phyloP scores from a whole-genome alignment of 768 basidiomycete species.

The Termitomyces sp. region DNA sequence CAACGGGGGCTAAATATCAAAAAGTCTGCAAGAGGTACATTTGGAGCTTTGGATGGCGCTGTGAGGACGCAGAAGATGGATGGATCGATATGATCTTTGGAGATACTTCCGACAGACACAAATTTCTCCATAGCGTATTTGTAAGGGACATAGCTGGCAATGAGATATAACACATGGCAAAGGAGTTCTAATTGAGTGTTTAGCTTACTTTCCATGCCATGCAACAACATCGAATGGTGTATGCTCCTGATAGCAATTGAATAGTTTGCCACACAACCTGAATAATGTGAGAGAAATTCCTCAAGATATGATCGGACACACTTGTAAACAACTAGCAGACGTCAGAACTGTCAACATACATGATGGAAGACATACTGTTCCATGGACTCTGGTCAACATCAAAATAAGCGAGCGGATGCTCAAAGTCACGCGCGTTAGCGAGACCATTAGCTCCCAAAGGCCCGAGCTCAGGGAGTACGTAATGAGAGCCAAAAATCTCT shows the following conservation, averaged over 20 bases:
- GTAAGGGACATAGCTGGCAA: constrained; percentile 53
- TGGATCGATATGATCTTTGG: constrained; percentile 66
- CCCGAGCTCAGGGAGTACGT: constrained; percentile 58
- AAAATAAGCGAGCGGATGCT: constrained; percentile 57
- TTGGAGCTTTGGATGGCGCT: constrained; percentile 53
- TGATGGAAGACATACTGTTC: constrained; percentile 37
- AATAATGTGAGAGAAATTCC: not conserved
- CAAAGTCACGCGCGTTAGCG: constrained; percentile 63
- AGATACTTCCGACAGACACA: constrained; percentile 56
- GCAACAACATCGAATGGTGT: constrained; percentile 72
- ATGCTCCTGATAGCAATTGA: constrained; percentile 50
- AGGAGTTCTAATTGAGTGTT: constrained; percentile 12
- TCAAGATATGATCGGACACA: constrained; percentile 12
- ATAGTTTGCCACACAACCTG: constrained; percentile 51
- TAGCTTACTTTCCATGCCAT: constrained; percentile 63
- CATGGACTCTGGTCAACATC: constrained; percentile 59
- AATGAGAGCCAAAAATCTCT: constrained; percentile 62
- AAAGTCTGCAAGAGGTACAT: constrained; percentile 57
- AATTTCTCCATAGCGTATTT: constrained; percentile 66
- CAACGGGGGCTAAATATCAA: constrained; percentile 60
- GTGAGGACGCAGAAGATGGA: constrained; percentile 67
- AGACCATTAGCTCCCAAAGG: constrained; percentile 62
- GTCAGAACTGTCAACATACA: not conserved
- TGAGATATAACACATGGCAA: not conserved
- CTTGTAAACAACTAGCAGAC: constrained; percentile 41